Percentiles rank a stretch among this genome's conserved stretches.
Evolutionary conservation across 2,329 filamentous ascomycete species (phyloP).

Genomic region (Myrmaecium sp.): DNA sequence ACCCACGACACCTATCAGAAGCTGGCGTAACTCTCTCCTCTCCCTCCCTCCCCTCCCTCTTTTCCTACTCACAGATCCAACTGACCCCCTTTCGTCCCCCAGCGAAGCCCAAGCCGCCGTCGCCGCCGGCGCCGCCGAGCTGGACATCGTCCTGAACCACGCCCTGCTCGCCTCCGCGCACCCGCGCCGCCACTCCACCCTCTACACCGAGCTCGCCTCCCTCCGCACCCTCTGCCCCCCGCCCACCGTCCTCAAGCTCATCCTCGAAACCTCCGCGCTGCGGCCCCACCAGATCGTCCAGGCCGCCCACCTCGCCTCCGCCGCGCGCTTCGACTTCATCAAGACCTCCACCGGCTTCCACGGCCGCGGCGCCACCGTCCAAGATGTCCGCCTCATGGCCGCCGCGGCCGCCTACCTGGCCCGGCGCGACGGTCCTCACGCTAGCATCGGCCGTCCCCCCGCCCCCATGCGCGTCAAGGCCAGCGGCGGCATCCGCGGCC

Average conservation of each 20-base stretch:
- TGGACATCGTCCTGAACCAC: constrained; percentile 44
- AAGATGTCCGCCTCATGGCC: constrained; percentile 38
- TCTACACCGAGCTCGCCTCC: constrained; percentile 36
- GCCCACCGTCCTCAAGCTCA: constrained; percentile 34
- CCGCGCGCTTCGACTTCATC: constrained; percentile 39
- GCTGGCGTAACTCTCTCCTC: constrained; percentile 14
- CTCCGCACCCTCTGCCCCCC: constrained; percentile 31
- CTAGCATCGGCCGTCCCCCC: constrained; percentile 4
- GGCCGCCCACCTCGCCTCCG: constrained; percentile 32
- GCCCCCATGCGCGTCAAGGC: constrained; percentile 38
- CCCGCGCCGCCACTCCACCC: constrained; percentile 26
- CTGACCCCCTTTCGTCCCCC: not conserved
- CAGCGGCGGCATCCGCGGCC: constrained; percentile 36
- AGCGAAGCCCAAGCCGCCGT: constrained; percentile 33
- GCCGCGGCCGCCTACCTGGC: constrained; percentile 27
- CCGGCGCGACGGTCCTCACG: constrained; percentile 9
- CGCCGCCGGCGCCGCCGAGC: constrained; percentile 33
- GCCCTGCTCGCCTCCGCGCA: constrained; percentile 21
- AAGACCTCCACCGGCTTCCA: constrained; percentile 45
- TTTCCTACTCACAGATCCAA: not conserved
- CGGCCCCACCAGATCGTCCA: constrained; percentile 32
- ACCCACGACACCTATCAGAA: constrained; percentile 35
- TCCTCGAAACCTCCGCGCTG: constrained; percentile 41
- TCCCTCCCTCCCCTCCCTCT: not conserved
- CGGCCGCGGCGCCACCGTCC: constrained; percentile 34